Evolutionary conservation across 352 stramenopile species (phyloP), one percentile per base, ranked within the genome.

Genomic region (Phytophthora sansomeana): DNA sequence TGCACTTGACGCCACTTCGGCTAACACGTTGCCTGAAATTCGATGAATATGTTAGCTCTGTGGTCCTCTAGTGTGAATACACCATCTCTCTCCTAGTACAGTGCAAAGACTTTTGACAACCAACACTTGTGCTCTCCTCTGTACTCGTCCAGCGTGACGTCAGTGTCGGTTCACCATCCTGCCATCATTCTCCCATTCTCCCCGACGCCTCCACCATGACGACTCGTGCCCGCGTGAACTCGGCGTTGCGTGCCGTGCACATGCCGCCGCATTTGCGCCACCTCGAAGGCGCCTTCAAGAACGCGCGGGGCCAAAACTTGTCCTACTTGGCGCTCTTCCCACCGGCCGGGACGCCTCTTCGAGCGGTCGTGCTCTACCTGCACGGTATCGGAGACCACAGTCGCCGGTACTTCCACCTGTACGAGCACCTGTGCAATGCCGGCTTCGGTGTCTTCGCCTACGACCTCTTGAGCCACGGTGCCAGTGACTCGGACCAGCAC

Each of bases 311-410:
- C 6, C 71, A 84, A 53, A 57, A 66, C 19, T 74, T 88, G 51
- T 75, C 61, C 16, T 84, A 86, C 53, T 35, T 76, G 38, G 63
- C 74, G 7, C 56, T 88, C 5, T 85, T 85, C 52, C 75, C 75
- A 9, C 21, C 58, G 1, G 8, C 29, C 5, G 17, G 32, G 1
- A 44, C 55, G 3, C 52, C 63, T 35, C 24, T 85, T 35, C 79
- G 77, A 29, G 77, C 66, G 10, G 55, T 88, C 6, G 66, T 86
- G n/a, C 21, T 84, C n/a, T 86, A 77, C 41, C 60, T 88, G 32
- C 79, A 88, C 48, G 79, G 77, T 29, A 71, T 88, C 49, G 71
- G 68, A 26, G 77, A 85, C 58, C 77, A 88, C 61, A 68, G 57
- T 10, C 63, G 66, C 30, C 72, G 79, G 26, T 86, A 83, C 58